These are phyloP conservation scores for Daldinia caldariorum DNA, from an alignment of 495 filamentous ascomycete species.

Conservation along the genomic window DNA sequence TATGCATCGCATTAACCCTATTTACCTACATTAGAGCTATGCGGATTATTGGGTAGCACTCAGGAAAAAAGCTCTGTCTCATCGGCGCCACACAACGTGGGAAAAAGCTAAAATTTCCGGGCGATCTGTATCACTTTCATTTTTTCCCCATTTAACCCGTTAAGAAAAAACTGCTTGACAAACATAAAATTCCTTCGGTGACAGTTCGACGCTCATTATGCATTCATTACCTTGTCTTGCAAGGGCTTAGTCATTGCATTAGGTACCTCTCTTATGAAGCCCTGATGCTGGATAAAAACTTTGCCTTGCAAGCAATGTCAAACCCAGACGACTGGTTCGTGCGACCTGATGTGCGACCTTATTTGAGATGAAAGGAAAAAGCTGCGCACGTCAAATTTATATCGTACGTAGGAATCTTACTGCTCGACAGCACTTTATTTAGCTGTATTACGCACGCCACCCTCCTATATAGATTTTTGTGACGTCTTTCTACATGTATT, in stretches of 20 bases:
- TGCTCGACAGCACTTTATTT: not conserved
- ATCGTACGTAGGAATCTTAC: not conserved
- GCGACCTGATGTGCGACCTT: conserved; percentile 14
- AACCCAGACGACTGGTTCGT: conserved; percentile 22
- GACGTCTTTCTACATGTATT: not conserved
- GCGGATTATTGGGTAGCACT: not conserved
- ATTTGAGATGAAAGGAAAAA: conserved; percentile 34
- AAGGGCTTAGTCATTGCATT: not conserved
- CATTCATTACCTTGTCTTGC: not conserved
- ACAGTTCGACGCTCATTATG: not conserved
- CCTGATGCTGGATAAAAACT: not conserved
- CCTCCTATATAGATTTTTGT: not conserved
- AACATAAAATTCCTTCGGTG: not conserved
- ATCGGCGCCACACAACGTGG: conserved; percentile 16
- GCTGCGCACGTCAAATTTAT: conserved; percentile 8
- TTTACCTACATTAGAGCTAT: not conserved
- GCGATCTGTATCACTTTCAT: conserved; percentile 24
- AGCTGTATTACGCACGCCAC: conserved; percentile 1
- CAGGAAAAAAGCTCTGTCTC: not conserved
- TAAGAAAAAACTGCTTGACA: conserved; percentile 1
- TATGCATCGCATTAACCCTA: not conserved
- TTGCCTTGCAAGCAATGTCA: conserved; percentile 2
- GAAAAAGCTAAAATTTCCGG: conserved; percentile 33
- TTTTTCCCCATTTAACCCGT: conserved; percentile 1
- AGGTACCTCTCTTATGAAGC: not conserved